Evolutionary conservation across 495 filamentous ascomycete species (phyloP).

Genomic region (Elasticomyces elasticus): DNA sequence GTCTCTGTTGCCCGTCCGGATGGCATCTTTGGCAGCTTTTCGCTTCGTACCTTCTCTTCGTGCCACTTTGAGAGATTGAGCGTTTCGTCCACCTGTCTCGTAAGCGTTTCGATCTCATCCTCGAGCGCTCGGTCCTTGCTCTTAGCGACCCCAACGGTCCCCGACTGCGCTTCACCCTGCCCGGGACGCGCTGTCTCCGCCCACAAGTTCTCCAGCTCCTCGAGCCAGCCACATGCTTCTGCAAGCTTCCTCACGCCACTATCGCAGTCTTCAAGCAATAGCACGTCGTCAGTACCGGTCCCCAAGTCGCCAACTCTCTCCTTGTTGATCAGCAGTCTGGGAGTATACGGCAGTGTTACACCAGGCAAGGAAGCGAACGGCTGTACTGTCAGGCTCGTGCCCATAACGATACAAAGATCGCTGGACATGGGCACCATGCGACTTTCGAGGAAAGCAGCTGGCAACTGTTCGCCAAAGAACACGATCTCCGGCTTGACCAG

Average conservation of each 20-base stretch:
- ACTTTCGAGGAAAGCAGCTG: slow-evolving; percentile 56
- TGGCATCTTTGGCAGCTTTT: background rate
- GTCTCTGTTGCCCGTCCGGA: background rate
- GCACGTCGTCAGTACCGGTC: slow-evolving; percentile 62
- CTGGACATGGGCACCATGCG: slow-evolving; percentile 46
- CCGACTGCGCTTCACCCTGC: background rate
- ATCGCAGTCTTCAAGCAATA: slow-evolving; percentile 70
- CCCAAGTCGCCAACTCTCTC: slow-evolving; percentile 78
- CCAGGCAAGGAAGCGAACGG: slow-evolving; percentile 77
- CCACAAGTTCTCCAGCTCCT: slow-evolving; percentile 71
- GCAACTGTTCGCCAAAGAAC: slow-evolving; percentile 77
- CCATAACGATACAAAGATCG: slow-evolving; percentile 82
- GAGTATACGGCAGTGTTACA: slow-evolving; percentile 48
- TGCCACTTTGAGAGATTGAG: slow-evolving; percentile 27
- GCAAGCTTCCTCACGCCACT: slow-evolving; percentile 74
- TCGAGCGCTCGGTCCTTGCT: slow-evolving; percentile 44
- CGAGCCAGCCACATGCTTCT: slow-evolving; percentile 69
- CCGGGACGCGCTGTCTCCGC: slow-evolving; percentile 39
- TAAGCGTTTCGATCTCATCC: slow-evolving; percentile 34
- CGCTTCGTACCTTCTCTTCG: slow-evolving; percentile 14
- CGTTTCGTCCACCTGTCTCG: slow-evolving; percentile 32
- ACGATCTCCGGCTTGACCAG: slow-evolving; percentile 95
- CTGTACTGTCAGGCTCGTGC: slow-evolving; percentile 78
- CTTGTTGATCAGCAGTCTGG: slow-evolving; percentile 78
- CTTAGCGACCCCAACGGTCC: slow-evolving; percentile 27